Evolutionary conservation across 106 monocot genomes (phyloP).

Genomic region (Ottelia alismoides): DNA sequence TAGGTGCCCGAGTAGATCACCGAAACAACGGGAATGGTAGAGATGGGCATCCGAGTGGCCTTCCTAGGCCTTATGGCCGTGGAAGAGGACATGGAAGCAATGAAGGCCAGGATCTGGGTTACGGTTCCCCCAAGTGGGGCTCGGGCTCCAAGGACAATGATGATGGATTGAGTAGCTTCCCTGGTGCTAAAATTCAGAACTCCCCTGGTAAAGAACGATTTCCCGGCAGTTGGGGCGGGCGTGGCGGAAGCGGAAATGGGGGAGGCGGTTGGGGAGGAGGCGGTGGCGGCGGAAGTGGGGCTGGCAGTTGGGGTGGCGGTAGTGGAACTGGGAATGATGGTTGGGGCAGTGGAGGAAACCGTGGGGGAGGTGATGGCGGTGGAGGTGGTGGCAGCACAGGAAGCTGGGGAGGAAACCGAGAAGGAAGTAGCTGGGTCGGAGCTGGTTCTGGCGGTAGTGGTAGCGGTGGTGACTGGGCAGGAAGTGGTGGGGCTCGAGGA

Average conservation of each 20-base stretch:
- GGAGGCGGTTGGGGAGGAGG: constrained; percentile 1
- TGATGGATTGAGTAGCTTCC: constrained; percentile 46
- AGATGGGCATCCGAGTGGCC: constrained; percentile 47
- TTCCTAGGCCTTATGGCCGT: constrained; percentile 27
- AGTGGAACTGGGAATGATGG: constrained; percentile 1
- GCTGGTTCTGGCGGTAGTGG: not conserved
- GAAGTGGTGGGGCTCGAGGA: too few species aligned
- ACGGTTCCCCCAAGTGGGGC: constrained; percentile 21
- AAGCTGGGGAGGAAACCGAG: not conserved
- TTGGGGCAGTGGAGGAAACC: not conserved
- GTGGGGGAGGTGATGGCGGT: not conserved
- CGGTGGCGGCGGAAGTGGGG: not conserved
- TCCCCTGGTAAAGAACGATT: constrained; percentile 51
- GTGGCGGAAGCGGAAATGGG: constrained; percentile 14
- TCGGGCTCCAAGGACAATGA: constrained; percentile 24
- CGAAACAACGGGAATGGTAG: constrained; percentile 24
- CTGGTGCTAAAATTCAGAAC: constrained; percentile 50
- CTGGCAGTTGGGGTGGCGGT: constrained; percentile 1
- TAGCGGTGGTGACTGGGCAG: not conserved
- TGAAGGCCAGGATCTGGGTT: constrained; percentile 16
- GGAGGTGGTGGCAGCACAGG: not conserved
- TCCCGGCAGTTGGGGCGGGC: constrained; percentile 35
- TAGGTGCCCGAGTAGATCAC: constrained; percentile 55
- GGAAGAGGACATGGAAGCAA: constrained; percentile 32
- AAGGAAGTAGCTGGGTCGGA: constrained; percentile 7